phyloP scores from a whole-genome alignment of 1,284 basidiomycete genomes.

The Fomitopsis betulina region DNA sequence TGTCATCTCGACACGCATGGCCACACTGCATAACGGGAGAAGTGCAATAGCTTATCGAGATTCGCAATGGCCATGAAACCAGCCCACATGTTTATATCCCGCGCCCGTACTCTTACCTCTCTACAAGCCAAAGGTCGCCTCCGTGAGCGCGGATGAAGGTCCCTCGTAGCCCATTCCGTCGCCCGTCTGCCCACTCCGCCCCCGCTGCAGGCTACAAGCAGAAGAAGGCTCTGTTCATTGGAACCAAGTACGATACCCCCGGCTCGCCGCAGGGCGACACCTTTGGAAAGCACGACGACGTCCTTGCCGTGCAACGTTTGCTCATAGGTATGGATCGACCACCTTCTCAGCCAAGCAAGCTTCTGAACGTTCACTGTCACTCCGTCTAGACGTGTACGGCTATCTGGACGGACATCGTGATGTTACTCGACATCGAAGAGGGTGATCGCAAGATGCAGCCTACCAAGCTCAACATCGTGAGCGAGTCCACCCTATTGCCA shows the following conservation, averaged over 20 bases:
- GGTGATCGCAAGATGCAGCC: conserved; percentile 2
- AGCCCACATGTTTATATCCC: no score
- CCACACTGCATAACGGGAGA: no score
- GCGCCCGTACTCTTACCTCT: not conserved
- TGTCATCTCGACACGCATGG: no score
- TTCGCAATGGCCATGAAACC: no score
- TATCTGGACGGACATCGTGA: conserved; percentile 8
- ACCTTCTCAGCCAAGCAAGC: not conserved
- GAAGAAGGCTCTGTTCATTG: conserved; percentile 13
- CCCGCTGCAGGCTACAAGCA: not conserved
- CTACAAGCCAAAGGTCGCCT: not conserved
- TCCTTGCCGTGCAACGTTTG: conserved; percentile 7
- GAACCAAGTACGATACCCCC: conserved; percentile 10
- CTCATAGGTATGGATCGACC: conserved; percentile 7
- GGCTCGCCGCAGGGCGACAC: not conserved
- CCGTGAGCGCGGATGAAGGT: not conserved
- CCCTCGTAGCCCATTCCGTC: not conserved
- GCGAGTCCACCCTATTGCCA: not conserved
- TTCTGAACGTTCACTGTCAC: not conserved
- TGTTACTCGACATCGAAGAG: conserved; percentile 10
- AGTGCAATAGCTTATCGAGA: no score
- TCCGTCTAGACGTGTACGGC: conserved; percentile 6
- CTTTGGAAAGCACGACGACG: conserved; percentile 6
- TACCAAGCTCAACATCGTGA: conserved; percentile 13
- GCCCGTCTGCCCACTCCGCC: not conserved